Evolutionary conservation across 257 asterid genomes (phyloP), one percentile per base, ranked within the genome.

Genomic region (Paulownia fortunei): DNA sequence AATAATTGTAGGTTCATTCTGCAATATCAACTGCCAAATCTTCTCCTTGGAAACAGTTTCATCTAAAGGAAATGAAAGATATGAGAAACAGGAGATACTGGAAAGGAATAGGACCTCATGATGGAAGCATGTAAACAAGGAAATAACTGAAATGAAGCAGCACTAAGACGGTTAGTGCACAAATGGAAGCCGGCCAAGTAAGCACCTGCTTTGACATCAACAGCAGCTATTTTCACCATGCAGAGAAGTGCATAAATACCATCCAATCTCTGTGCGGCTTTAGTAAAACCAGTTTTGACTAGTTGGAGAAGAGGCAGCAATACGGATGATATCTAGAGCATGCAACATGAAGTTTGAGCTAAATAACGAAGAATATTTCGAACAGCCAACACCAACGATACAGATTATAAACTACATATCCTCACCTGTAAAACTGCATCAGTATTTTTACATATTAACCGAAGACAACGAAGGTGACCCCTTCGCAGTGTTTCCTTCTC

Each of bases 151-250:
- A 68, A 44, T 23, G 15, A 49, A 65, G 82, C 74, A 70, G 37
- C 52, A 36, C 3, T 36, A 9, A 60, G 44, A 69, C 56, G 77
- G 49, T 78, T 27, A 71, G 55, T 80, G 42, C 66, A 62, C 46
- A 59, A 64, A 72, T 30, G 47, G 30, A 79, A 77, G 64, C 51
- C 11, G 12, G 69, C 19, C 58, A 34, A 47, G 75, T 44, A 76
- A 72, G 76, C 78, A 96, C 99, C 99, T 89, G 99, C 97, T 93
- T 92, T 93, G 76, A 93, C 95, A 81, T 93, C 99, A 71, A 90
- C 81, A 42, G 90, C 86, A 81, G 96, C 92, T 82, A 96, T 84
- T 86, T 90, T 93, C 74, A 87, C 87, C 85, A 88, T 85, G 59
- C 92, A 93, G 66, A 87, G 76, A 83, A 91, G 91, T 79, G 99